Evolutionary conservation across 768 basidiomycete genomes (phyloP), one percentile per base, ranked within the genome.

Genomic region (Filobasidium wieringae): DNA sequence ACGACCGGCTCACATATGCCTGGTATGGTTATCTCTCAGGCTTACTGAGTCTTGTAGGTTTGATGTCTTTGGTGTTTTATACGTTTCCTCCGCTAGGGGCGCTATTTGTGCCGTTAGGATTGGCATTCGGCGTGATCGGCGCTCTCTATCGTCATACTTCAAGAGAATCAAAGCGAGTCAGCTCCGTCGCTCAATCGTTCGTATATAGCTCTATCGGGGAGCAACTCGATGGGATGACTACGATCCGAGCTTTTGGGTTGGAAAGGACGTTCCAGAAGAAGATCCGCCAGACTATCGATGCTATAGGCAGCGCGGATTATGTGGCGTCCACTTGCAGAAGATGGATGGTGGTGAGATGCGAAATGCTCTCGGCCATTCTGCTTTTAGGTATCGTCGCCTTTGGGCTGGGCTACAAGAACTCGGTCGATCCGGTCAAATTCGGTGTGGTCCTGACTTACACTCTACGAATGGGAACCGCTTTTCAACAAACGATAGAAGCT

Each of bases 321-420:
- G 34, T 55, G 9, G 57, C 43, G 1, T 54, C 57, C 12, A 17
- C 36, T 9, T 34, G 55, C 27, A 55, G 60, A 19, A 63, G 68
- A 45, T 86, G 83, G 83, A 75, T 85, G 1, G 77, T 78, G 2
- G 68, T 84, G 7, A 77, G 85, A 14, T 77, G 87, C 1, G 84
- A 86, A 60, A 71, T 85, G 26, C 80, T 84, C 26, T 83, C 80
- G 0, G 84, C 84, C 64, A 59, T 82, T n/a, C 72, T 87, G 12
- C 77, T 87, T 26, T 76, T 87, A 19, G 83, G 84, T 1, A 85
- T 88, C 43, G 81, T 76, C 2, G 70, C 87, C 14, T 86, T 87
- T 67, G 84, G 82, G 1, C 80, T 81, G 12, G 80, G 81, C 2
- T 82, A 82, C 68, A 73, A 83, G 17, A 73, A 76, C 36, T 71